Evolutionary conservation across 495 filamentous ascomycete species (phyloP).

Genomic region (Penicillium cinerascens): DNA sequence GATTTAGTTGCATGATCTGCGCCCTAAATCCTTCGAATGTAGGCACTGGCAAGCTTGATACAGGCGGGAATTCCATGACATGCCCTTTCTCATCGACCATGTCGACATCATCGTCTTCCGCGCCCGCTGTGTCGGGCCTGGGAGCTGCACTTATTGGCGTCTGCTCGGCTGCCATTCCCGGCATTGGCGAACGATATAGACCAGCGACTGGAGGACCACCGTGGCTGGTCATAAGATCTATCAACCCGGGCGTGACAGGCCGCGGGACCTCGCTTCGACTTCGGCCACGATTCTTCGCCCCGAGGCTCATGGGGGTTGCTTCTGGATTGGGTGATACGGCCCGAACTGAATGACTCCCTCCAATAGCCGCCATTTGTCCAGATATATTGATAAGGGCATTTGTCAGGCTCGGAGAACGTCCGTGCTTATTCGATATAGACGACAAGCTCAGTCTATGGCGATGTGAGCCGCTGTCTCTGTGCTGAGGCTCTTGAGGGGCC

Average conservation of each 20-base stretch:
- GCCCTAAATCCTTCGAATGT: constrained; percentile 72
- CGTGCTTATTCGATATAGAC: constrained; percentile 49
- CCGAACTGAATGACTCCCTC: constrained; percentile 55
- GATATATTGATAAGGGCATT: constrained; percentile 62
- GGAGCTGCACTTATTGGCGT: neutral
- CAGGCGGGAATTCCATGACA: constrained; percentile 46
- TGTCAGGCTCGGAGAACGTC: constrained; percentile 58
- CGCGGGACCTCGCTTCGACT: constrained; percentile 73
- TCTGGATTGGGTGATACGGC: constrained; percentile 47
- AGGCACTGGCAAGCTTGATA: constrained; percentile 57
- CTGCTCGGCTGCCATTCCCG: constrained; percentile 2
- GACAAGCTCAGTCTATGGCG: constrained; percentile 53
- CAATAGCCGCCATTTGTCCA: constrained; percentile 59
- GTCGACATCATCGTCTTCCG: constrained; percentile 47
- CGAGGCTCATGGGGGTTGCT: constrained; percentile 49
- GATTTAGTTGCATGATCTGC: constrained; percentile 71
- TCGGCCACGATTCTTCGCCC: constrained; percentile 56
- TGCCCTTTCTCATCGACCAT: constrained; percentile 40
- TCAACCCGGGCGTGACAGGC: constrained; percentile 37
- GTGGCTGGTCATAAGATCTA: constrained; percentile 46
- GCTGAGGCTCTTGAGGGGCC: constrained; percentile 23
- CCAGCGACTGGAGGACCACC: constrained; percentile 48
- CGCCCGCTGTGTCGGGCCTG: constrained; percentile 20
- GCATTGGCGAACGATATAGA: constrained; percentile 34
- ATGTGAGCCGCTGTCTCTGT: constrained; percentile 52